phyloP scores from a whole-genome alignment of 345 rosid species.

The Turnera subulata region DNA sequence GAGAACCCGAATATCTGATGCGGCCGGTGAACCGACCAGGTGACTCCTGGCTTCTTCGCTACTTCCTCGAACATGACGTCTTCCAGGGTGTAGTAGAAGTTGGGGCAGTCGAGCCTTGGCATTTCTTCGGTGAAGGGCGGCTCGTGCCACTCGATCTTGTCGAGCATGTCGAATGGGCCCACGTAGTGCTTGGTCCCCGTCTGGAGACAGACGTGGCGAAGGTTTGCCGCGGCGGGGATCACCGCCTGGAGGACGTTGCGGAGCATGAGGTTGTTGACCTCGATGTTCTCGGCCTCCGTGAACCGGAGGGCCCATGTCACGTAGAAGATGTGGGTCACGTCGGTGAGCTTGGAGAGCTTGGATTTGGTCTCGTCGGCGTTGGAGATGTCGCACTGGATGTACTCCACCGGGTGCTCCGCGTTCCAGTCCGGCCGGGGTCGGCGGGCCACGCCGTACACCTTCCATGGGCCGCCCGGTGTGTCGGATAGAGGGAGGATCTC shows the following conservation, averaged over 20 bases:
- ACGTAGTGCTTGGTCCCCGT: constrained; percentile 59
- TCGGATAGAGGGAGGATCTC: constrained; percentile 79
- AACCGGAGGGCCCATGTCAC: constrained; percentile 50
- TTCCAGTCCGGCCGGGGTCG: constrained; percentile 71
- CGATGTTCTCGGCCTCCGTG: constrained; percentile 52
- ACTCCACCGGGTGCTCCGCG: constrained; percentile 61
- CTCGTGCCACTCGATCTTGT: constrained; percentile 32
- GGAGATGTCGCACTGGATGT: constrained; percentile 74
- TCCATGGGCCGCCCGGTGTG: constrained; percentile 95
- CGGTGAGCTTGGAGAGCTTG: constrained; percentile 58
- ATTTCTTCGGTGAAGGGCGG: constrained; percentile 70
- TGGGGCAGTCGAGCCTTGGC: constrained; percentile 49
- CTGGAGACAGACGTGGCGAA: constrained; percentile 66
- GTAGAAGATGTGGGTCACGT: constrained; percentile 67
- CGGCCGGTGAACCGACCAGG: constrained; percentile 72
- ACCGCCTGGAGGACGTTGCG: constrained; percentile 54
- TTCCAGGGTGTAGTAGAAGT: constrained; percentile 56
- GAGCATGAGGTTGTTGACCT: constrained; percentile 53
- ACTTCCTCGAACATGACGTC: constrained; percentile 56
- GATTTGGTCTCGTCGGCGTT: constrained; percentile 27
- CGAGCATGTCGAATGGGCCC: constrained; percentile 38
- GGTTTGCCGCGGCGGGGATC: constrained; percentile 54
- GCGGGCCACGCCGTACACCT: constrained; percentile 84
- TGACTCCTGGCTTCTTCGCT: constrained; percentile 39
- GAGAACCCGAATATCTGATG: constrained; percentile 58